Percentiles rank a stretch among this genome's conserved stretches.
phyloP scores from a whole-genome alignment of 495 filamentous ascomycete genomes.

The Tirmania nivea region DNA sequence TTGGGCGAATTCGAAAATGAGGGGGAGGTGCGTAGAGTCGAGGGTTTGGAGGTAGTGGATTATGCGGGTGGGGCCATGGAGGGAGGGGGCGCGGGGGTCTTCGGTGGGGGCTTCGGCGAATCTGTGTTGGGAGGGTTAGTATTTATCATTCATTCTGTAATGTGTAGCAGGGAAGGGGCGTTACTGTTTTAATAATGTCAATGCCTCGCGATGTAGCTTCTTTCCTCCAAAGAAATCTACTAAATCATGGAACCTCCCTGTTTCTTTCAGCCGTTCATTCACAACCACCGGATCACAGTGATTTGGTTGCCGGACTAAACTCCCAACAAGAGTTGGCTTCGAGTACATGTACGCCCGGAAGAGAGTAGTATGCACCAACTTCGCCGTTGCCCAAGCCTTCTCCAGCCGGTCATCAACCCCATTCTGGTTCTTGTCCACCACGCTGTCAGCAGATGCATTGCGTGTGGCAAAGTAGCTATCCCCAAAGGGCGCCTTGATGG shows the following conservation, averaged over 20 bases:
- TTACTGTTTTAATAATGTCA: conserved; percentile 48
- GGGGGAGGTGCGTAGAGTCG: conserved; percentile 65
- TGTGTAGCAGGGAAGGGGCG: too few species aligned
- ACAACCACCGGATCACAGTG: conserved; percentile 94
- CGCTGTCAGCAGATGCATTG: conserved; percentile 19
- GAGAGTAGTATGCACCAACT: conserved; percentile 73
- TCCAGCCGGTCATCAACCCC: conserved; percentile 33
- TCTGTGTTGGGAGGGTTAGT: not conserved
- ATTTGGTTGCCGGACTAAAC: conserved; percentile 87
- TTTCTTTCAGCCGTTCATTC: conserved; percentile 73
- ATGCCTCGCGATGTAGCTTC: conserved; percentile 68
- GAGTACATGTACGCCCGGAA: conserved; percentile 89
- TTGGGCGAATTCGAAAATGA: conserved; percentile 74
- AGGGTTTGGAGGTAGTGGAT: conserved; percentile 79
- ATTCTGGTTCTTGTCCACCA: conserved; percentile 10
- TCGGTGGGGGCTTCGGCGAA: conserved; percentile 57
- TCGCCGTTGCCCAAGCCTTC: conserved; percentile 50
- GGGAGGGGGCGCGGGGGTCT: conserved; percentile 37
- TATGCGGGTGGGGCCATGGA: conserved; percentile 68
- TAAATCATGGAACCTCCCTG: conserved; percentile 72
- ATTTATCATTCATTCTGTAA: not conserved
- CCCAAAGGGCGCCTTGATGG: conserved; percentile 26
- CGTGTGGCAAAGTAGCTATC: conserved; percentile 14
- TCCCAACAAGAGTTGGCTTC: conserved; percentile 60
- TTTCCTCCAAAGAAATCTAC: conserved; percentile 96